Evolutionary conservation across 2,329 filamentous ascomycete species (phyloP), one percentile per base, ranked within the genome.

Genomic region (Hymenoscyphus albidus): DNA sequence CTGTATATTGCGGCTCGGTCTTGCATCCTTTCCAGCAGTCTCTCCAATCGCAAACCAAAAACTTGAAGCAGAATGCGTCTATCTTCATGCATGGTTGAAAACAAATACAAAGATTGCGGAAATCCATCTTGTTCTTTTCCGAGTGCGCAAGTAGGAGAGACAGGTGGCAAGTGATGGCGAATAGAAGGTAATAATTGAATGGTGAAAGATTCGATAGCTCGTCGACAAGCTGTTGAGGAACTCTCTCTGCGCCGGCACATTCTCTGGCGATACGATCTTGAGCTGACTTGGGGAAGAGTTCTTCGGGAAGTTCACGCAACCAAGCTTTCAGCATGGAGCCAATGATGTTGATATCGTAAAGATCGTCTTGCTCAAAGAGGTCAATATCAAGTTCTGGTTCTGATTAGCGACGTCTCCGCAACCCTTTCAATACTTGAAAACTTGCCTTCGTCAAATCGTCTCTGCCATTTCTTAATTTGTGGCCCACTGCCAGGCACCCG

Each of bases 91-190:
- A 96, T 3, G 94, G 94, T 77, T 97, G 93, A 78, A 97, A 97
- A 80, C 94, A 98, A 71, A 97, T 96, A 79, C 93, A 96, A 31
- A 98, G 81, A 70, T 97, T 97, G 74, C 92, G 88, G 75, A 94
- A 97, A 75, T 96, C 92, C 94, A 98, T 98, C 80, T 96, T 97
- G 84, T 97, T 98, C 81, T 94, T 93, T 69, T 96, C 92, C 31
- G 93, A 90, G 76, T 96, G 94, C 1, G 92, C 93, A 71, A 97
- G 88, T 10, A 98, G 84, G 32, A 97, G 84, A 72, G 93, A 97
- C 59, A 98, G 87, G 73, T 98, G 94, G 77, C 94, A 97, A 40
- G 94, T 98, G 71, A 97, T 97, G 72, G 94, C 94, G 76, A 98
- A 98, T 5, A 98, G 87, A 14, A 98, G 88, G 75, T 98, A 97